Evolutionary conservation across 768 basidiomycete genomes (phyloP).

Genomic region (Suillus ampliporus): DNA sequence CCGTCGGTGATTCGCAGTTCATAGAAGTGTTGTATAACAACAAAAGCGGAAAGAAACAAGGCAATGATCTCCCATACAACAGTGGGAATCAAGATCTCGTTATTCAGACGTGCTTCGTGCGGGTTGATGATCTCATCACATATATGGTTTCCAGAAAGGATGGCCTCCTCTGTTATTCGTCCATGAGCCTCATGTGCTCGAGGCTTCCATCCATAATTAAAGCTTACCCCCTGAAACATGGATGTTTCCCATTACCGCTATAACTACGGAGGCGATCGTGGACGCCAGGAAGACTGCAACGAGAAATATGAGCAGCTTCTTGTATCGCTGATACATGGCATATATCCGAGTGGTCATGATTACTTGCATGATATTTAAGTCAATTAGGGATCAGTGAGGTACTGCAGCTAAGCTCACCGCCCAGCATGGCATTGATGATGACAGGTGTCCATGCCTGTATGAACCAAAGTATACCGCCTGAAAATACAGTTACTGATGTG

Average conservation of each 20-base stretch:
- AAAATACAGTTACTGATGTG: background rate
- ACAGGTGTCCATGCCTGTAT: background rate
- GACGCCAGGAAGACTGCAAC: background rate
- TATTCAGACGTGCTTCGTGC: too few species aligned
- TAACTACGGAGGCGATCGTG: background rate
- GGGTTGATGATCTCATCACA: background rate
- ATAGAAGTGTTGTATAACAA: background rate
- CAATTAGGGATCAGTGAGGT: background rate
- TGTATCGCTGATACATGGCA: constrained; percentile 1
- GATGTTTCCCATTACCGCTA: background rate
- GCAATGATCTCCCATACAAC: background rate
- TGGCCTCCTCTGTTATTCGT: background rate
- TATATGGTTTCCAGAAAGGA: background rate
- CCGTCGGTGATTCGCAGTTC: background rate
- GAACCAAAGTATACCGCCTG: background rate
- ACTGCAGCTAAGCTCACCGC: background rate
- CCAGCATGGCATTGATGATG: background rate
- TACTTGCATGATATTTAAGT: background rate
- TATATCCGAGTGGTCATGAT: background rate
- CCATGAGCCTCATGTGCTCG: background rate
- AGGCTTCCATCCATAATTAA: background rate
- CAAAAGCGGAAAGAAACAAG: background rate
- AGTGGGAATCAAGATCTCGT: background rate
- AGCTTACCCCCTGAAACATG: background rate
- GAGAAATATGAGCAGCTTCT: background rate